phyloP scores from a whole-genome alignment of 1,284 basidiomycete genomes.

The Macrocybe sp. region DNA sequence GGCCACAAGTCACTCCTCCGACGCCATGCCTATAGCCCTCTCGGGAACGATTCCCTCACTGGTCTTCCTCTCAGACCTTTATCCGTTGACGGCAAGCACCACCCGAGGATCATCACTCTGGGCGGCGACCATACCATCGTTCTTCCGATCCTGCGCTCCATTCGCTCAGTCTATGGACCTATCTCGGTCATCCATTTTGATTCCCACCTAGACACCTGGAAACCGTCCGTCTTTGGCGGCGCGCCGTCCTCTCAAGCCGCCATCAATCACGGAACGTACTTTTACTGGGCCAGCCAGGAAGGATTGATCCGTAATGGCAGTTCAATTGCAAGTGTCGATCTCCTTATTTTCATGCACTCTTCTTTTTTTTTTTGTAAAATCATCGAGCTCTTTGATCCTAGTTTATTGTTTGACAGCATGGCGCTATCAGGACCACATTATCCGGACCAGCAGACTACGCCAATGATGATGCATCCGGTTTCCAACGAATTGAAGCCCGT shows the following conservation, averaged over 20 bases:
- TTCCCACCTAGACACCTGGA: constrained; percentile 74
- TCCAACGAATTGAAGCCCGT: constrained; percentile 70
- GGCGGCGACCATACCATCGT: constrained; percentile 79
- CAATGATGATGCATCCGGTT: constrained; percentile 64
- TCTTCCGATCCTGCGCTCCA: constrained; percentile 45
- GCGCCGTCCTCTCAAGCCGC: constrained; percentile 62
- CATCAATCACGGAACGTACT: constrained; percentile 75
- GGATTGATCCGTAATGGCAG: constrained; percentile 71
- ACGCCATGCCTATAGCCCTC: constrained; percentile 51
- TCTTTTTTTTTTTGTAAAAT: constrained; percentile 5
- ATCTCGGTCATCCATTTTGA: constrained; percentile 81
- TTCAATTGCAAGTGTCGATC: constrained; percentile 69
- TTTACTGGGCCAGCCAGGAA: constrained; percentile 74
- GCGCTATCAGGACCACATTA: constrained; percentile 73
- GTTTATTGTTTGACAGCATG: constrained; percentile 62
- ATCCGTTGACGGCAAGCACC: constrained; percentile 56
- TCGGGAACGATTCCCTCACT: constrained; percentile 55
- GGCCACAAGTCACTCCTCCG: constrained; percentile 61
- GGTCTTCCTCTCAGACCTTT: constrained; percentile 50
- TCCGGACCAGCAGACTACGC: constrained; percentile 67
- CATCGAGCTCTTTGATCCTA: constrained; percentile 59
- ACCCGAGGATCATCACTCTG: constrained; percentile 67
- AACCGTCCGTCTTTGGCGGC: constrained; percentile 65
- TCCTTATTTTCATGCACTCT: constrained; percentile 13
- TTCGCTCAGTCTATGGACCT: constrained; percentile 63